These are phyloP conservation scores for Penicillium arizonense DNA, from an alignment of 495 filamentous ascomycete species.

Conservation along the genomic window DNA sequence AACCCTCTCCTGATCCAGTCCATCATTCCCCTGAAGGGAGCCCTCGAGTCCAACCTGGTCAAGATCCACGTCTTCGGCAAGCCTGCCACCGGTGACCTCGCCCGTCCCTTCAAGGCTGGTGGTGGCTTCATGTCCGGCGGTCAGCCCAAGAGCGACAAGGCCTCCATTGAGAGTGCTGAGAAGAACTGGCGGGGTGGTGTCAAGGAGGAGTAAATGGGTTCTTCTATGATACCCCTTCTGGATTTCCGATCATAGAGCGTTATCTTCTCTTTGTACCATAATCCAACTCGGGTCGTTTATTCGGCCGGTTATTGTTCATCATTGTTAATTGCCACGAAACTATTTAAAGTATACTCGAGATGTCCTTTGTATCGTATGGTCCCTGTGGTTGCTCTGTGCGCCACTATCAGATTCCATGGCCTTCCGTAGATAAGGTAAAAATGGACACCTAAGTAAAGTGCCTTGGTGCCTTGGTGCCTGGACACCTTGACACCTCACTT, in stretches of 20 bases:
- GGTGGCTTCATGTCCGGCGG: constrained; percentile 77
- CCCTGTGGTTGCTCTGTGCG: too few relatives aligned
- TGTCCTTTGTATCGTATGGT: too few relatives aligned
- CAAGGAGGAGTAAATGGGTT: constrained; percentile 78
- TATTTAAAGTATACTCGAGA: too few relatives aligned
- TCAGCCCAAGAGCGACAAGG: constrained; percentile 90
- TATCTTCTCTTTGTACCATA: constrained; percentile 11
- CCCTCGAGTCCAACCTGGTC: constrained; percentile 87
- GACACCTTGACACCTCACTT: neutral
- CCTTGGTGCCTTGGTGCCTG: neutral
- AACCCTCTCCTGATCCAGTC: constrained; percentile 98
- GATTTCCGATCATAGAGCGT: constrained; percentile 3
- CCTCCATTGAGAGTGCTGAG: constrained; percentile 85
- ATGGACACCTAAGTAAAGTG: too few relatives aligned
- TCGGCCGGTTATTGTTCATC: constrained; percentile 1
- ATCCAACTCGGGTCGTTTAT: neutral
- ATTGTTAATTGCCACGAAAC: neutral
- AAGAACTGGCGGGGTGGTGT: constrained; percentile 80
- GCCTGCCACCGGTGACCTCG: constrained; percentile 87
- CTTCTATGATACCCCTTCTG: neutral
- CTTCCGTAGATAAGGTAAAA: neutral
- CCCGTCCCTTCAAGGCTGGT: constrained; percentile 88
- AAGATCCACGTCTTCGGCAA: constrained; percentile 93
- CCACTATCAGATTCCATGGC: constrained; percentile 1
- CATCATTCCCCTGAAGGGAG: constrained; percentile 95